These are phyloP conservation scores for Leptomonas pyrrhocoris DNA, from an alignment of 208 protist genomes.

Conservation along the genomic window DNA sequence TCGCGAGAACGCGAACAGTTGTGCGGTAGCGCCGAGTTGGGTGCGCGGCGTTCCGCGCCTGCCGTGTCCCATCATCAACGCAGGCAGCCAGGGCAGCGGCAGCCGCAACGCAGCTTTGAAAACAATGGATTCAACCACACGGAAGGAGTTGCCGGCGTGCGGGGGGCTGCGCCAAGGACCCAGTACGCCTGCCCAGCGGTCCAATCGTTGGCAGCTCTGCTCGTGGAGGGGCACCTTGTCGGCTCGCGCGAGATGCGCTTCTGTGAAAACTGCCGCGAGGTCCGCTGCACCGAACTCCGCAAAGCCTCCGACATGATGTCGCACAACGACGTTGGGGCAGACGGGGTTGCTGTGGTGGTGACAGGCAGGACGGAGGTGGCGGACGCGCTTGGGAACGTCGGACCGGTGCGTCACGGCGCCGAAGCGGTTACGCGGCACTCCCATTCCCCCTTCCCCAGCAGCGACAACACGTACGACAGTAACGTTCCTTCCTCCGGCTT, in stretches of 20 bases:
- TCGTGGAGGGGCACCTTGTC: slow-evolving; percentile 32
- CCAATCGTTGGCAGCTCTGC: slow-evolving; percentile 14
- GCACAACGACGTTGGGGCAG: neutral
- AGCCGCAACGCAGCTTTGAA: neutral
- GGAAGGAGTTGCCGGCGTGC: too few relatives aligned
- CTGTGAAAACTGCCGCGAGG: slow-evolving; percentile 31
- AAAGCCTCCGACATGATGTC: slow-evolving; percentile 15
- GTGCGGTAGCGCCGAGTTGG: slow-evolving; percentile 18
- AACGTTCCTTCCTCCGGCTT: neutral
- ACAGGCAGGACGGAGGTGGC: neutral
- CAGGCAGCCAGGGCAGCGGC: neutral
- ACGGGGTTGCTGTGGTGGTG: neutral
- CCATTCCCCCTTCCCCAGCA: neutral
- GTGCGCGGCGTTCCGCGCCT: slow-evolving; percentile 19
- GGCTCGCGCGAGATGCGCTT: slow-evolving; percentile 48
- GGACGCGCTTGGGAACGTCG: neutral
- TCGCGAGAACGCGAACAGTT: neutral
- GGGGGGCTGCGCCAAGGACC: too few relatives aligned
- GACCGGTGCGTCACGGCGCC: neutral
- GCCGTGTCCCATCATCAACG: slow-evolving; percentile 6
- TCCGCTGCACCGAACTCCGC: slow-evolving; percentile 37
- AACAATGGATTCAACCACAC: too few relatives aligned
- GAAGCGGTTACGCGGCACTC: neutral
- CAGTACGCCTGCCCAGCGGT: neutral
- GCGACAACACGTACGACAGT: neutral